Base-by-base conservation (phyloP, 1,284 basidiomycete genomes). In the Filobasidium uniguttulatum region DNA sequence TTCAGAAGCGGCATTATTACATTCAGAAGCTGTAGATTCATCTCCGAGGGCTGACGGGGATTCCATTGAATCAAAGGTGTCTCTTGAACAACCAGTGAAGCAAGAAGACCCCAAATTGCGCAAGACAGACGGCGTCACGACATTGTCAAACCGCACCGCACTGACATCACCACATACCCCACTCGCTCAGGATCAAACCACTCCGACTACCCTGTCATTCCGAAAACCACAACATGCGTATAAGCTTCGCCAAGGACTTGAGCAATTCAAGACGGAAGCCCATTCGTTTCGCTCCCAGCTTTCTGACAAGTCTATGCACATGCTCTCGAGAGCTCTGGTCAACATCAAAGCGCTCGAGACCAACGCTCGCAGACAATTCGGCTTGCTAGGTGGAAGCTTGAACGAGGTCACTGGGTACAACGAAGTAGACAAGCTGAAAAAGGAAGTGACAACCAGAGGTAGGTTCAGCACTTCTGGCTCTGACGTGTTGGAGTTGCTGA, bases 341-440 rank as follows among this genome's bases (percentile, higher is more conserved):
- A 38, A 47, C 14, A 47, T 46, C 5, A 35, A 31, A 19, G 46
- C 57, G 19, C 46, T 62, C 3, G 57, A 53, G 6, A 48, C 53
- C 26, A 50, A 59, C 17, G 58, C 62, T 3, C 56, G 58, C 26
- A 68, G 71, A 15, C 77, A 75, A 9, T 78, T 91, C 57, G 77
- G 80, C 15, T 73, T 81, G 58, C 73, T 90, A 1, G 86, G 87
- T 7, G 71, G 75, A 10, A 77, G 83, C 61, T 71, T 94, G 53
- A 94, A 91, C 62, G 79, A 78, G 55, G 79, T 84, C 25, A 90
- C 89, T 10, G 90, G 89, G 0, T 94, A 94, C 61, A 81, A 84
- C 56, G 82, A 85, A 62, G 91, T 94, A 34, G 88, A 93, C 59
- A 73, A 73, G 26, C 69, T 94, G 52, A 91, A 93, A 67, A 70